Evolutionary conservation across 495 filamentous ascomycete genomes (phyloP).

Genomic region (Cladorrhinum samala): DNA sequence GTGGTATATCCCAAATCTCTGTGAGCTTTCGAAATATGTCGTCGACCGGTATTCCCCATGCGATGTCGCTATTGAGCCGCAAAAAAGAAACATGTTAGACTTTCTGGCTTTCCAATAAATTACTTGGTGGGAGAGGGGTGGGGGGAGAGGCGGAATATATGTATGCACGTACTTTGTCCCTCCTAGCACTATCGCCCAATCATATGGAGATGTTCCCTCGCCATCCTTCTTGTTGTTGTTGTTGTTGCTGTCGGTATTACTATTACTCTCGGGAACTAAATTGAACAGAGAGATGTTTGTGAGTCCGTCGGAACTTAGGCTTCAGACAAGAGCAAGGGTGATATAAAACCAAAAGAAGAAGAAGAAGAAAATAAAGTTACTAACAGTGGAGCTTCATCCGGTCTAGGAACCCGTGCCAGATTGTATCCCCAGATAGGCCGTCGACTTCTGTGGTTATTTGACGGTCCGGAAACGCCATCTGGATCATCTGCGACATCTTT

Average conservation of each 20-base stretch:
- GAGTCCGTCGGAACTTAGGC: too few relatives aligned
- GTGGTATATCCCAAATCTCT: constrained; percentile 41
- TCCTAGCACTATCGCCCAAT: constrained; percentile 49
- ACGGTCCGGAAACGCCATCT: constrained; percentile 33
- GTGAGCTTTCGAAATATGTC: constrained; percentile 38
- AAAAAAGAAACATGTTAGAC: too few relatives aligned
- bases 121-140: too few relatives aligned
- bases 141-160: too few relatives aligned
- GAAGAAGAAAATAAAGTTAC: too few relatives aligned
- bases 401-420: constrained; percentile 38
- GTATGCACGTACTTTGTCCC: constrained; percentile 50
- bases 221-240: constrained; percentile 1
- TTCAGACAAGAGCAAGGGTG: too few relatives aligned
- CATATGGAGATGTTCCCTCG: constrained; percentile 23
- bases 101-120: too few relatives aligned
- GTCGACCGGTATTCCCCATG: constrained; percentile 23
- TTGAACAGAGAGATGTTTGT: background rate
- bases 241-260: background rate
- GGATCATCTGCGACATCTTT: constrained; percentile 32
- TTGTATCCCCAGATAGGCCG: constrained; percentile 48
- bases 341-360: background rate
- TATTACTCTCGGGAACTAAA: background rate
- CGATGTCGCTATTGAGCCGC: constrained; percentile 42
- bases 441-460: constrained; percentile 32
- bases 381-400: constrained; percentile 43